Conservation (phyloP, 495 filamentous ascomycete species). For the Thermothielavioides terrestris region DNA sequence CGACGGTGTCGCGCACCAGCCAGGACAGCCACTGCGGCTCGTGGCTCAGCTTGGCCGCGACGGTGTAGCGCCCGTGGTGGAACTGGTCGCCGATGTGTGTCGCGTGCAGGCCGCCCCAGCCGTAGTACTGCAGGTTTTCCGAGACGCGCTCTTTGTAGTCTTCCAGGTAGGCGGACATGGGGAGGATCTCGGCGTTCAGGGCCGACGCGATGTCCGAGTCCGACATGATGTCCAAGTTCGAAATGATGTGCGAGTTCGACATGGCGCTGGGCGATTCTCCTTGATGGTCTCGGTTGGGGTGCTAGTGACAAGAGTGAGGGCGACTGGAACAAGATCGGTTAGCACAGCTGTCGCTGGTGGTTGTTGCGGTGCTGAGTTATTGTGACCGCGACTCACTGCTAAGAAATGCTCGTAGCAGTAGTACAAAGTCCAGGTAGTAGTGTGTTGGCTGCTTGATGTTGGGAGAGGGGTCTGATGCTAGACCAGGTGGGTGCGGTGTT, state of each 20-base stretch:
- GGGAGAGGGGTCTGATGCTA: no score
- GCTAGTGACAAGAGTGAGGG: background rate
- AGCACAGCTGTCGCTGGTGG: no score
- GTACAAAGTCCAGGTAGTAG: no score
- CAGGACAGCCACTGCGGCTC: background rate
- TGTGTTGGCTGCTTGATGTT: no score
- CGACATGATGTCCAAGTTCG: background rate
- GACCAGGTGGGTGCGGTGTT: no score
- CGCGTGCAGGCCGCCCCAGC: background rate
- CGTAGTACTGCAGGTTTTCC: slow-evolving; percentile 3
- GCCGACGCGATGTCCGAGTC: background rate
- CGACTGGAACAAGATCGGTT: background rate
- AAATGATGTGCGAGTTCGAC: no score
- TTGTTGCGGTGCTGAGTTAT: no score
- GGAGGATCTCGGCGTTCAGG: background rate
- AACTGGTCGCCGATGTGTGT: background rate
- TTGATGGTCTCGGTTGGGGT: no score
- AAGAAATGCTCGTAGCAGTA: no score
- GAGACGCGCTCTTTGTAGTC: background rate
- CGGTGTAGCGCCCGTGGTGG: background rate
- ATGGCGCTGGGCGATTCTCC: no score
- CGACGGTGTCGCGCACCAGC: background rate
- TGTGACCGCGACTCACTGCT: no score
- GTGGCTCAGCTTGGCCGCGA: slow-evolving; percentile 6
- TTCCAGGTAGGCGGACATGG: background rate